phyloP scores from a whole-genome alignment of 2,329 filamentous ascomycete genomes.

The Fusarium hostae region DNA sequence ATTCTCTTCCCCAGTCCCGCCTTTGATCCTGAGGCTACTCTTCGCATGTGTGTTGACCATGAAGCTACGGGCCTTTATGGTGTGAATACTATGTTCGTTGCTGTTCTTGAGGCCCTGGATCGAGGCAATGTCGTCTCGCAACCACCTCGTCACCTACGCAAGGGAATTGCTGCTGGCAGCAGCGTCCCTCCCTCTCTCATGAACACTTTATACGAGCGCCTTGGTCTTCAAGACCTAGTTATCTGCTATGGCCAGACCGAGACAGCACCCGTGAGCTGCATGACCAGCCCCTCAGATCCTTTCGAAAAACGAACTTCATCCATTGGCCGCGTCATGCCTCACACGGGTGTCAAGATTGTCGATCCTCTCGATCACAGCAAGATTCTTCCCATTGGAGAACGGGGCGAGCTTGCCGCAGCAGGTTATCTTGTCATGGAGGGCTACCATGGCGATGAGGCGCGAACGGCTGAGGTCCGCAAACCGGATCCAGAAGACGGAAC shows the following conservation, averaged over 20 bases:
- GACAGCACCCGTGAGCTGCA: slow-evolving; percentile 80
- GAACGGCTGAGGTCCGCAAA: slow-evolving; percentile 74
- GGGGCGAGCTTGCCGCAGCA: slow-evolving; percentile 83
- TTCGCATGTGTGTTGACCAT: slow-evolving; percentile 66
- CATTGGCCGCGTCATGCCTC: slow-evolving; percentile 85
- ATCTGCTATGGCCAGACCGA: slow-evolving; percentile 99
- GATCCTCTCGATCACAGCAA: slow-evolving; percentile 68
- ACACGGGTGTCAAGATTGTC: slow-evolving; percentile 82
- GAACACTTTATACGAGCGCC: slow-evolving; percentile 74
- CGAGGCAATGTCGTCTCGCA: slow-evolving; percentile 43
- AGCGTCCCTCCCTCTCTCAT: slow-evolving; percentile 87
- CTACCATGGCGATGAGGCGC: slow-evolving; percentile 81
- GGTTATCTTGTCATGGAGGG: slow-evolving; percentile 93
- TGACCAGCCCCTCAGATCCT: slow-evolving; percentile 84
- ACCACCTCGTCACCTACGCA: slow-evolving; percentile 65
- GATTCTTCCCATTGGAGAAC: slow-evolving; percentile 71
- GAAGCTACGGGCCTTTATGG: slow-evolving; percentile 79
- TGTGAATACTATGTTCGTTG: slow-evolving; percentile 94
- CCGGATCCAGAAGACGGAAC: slow-evolving; percentile 59
- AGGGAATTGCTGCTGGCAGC: slow-evolving; percentile 91
- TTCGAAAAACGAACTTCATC: slow-evolving; percentile 76
- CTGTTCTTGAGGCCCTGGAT: slow-evolving; percentile 82
- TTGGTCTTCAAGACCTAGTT: slow-evolving; percentile 84
- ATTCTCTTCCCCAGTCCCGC: slow-evolving; percentile 89
- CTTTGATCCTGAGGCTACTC: slow-evolving; percentile 81